A percentile compares a stretch with the other conserved stretches of the same genome.
Evolutionary conservation across 176 grass and related monocot genomes (phyloP).

Genomic region (Aegilops umbellulata): DNA sequence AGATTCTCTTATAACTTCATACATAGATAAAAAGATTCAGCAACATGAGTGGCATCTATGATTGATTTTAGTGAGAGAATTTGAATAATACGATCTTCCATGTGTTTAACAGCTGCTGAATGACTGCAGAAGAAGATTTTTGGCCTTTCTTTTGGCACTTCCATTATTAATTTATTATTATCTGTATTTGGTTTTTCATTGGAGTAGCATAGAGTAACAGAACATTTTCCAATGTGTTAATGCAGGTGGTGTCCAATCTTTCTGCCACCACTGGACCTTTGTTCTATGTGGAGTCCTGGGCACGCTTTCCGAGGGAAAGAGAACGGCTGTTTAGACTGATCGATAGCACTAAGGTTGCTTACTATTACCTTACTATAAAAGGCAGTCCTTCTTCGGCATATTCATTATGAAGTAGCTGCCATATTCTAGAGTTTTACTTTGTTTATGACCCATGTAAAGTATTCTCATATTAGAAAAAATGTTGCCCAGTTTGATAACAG

Average conservation of each 20-base stretch:
- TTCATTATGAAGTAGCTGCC: not conserved
- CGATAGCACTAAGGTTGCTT: constrained; percentile 74
- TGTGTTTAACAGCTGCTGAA: constrained; percentile 11
- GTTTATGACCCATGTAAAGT: not conserved
- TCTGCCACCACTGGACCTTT: constrained; percentile 70
- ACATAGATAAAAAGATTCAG: too few relatives aligned
- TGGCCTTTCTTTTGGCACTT: not conserved
- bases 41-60: not conserved
- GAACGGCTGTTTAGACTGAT: constrained; percentile 78
- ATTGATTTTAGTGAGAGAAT: constrained; percentile 6
- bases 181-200: not conserved
- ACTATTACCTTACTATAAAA: constrained; percentile 18
- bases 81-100: constrained; percentile 10
- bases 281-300: constrained; percentile 84
- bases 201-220: not conserved
- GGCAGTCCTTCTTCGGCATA: constrained; percentile 14
- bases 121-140: constrained; percentile 1
- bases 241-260: constrained; percentile 95
- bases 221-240: not conserved
- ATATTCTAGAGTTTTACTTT: constrained; percentile 1
- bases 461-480: not conserved
- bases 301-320: constrained; percentile 84
- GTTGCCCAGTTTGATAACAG: not conserved
- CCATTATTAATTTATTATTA: not conserved
- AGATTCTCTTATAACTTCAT: not conserved